phyloP scores from a whole-genome alignment of 2,329 filamentous ascomycete species.

The Leptographium wingfieldii region DNA sequence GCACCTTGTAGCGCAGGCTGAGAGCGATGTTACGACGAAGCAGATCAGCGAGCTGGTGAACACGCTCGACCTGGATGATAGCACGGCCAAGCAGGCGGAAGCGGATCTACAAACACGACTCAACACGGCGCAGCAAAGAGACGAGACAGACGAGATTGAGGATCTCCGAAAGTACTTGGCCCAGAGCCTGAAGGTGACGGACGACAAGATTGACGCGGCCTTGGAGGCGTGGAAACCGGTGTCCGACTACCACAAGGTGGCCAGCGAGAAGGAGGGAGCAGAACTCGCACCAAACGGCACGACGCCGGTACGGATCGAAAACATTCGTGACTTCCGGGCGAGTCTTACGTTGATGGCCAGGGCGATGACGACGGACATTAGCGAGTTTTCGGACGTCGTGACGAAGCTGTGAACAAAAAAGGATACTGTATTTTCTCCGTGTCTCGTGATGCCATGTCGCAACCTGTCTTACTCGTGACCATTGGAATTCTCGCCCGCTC shows the following conservation, averaged over 20 bases:
- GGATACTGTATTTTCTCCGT: not conserved
- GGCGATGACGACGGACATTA: slow-evolving; percentile 59
- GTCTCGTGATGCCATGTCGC: not conserved
- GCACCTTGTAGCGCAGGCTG: slow-evolving; percentile 65
- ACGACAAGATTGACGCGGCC: slow-evolving; percentile 34
- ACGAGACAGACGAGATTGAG: slow-evolving; percentile 35
- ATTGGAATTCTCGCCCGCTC: not conserved
- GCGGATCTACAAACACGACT: slow-evolving; percentile 22
- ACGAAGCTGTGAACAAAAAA: slow-evolving; percentile 52
- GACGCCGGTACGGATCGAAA: slow-evolving; percentile 52
- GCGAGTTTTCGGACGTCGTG: slow-evolving; percentile 75
- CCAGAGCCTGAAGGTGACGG: slow-evolving; percentile 30
- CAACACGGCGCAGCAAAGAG: slow-evolving; percentile 19
- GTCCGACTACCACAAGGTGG: slow-evolving; percentile 14
- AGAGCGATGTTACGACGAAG: slow-evolving; percentile 29
- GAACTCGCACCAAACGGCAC: slow-evolving; percentile 32
- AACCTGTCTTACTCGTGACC: not conserved
- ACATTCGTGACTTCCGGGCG: slow-evolving; percentile 72
- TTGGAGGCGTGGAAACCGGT: slow-evolving; percentile 23
- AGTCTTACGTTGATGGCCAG: slow-evolving; percentile 60
- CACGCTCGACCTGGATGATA: slow-evolving; percentile 20
- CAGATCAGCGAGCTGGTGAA: slow-evolving; percentile 29
- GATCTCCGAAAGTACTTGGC: slow-evolving; percentile 38
- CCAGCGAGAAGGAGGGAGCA: slow-evolving; percentile 16
- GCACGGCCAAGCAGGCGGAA: slow-evolving; percentile 18